Conservation (phyloP, 2,329 filamentous ascomycete genomes). For the Paraphaeosphaeria sporulosa region DNA sequence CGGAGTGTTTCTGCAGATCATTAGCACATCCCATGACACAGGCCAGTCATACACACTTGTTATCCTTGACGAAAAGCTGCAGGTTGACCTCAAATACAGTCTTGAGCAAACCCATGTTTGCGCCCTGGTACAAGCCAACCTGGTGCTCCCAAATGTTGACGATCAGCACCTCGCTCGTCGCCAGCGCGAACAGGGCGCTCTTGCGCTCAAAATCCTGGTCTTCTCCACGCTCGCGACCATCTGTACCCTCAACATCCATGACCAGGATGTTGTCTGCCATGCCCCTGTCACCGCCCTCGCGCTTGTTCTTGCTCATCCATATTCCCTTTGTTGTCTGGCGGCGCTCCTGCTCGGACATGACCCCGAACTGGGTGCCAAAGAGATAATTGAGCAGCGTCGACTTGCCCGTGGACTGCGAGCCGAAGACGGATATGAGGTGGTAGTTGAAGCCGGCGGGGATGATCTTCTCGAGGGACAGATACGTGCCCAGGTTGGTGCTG, state of each 20-base stretch:
- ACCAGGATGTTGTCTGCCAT: conserved; percentile 99
- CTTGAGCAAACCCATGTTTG: conserved; percentile 98
- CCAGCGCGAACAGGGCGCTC: conserved; percentile 94
- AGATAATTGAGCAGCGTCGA: conserved; percentile 95
- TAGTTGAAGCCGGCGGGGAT: conserved; percentile 97
- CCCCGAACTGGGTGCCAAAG: conserved; percentile 94
- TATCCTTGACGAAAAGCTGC: conserved; percentile 95
- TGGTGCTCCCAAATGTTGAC: conserved; percentile 99
- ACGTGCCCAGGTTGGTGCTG: conserved; percentile 80
- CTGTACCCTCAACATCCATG: conserved; percentile 99
- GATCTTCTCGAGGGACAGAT: conserved; percentile 80
- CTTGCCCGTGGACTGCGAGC: conserved; percentile 97
- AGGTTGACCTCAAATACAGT: conserved; percentile 99
- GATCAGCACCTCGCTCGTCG: conserved; percentile 96
- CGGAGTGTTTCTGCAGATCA: conserved; percentile 72
- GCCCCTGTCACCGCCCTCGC: conserved; percentile 55
- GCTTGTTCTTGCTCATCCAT: conserved; percentile 98
- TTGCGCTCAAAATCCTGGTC: conserved; percentile 99
- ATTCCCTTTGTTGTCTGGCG: conserved; percentile 99
- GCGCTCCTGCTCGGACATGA: conserved; percentile 95
- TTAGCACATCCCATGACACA: conserved; percentile 24
- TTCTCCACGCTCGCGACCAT: conserved; percentile 93
- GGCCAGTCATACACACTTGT: conserved; percentile 67
- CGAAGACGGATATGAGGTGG: conserved; percentile 98
- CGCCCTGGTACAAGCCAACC: conserved; percentile 95